phyloP scores from a whole-genome alignment of 805 yeast genomes.

The Ogataea minuta region DNA sequence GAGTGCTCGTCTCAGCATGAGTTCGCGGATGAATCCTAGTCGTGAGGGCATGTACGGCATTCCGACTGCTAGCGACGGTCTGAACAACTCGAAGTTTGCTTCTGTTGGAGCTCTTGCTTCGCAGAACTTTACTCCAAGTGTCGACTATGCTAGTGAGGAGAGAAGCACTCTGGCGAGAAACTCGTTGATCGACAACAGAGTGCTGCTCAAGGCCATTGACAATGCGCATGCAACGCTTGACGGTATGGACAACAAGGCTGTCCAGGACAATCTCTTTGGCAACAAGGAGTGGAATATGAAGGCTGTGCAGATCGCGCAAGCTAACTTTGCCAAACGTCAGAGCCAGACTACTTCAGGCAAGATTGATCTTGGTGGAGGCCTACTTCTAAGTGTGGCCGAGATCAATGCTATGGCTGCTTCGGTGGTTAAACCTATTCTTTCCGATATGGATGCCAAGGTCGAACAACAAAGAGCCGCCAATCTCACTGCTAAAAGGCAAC shows the following conservation, averaged over 20 bases:
- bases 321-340: slow-evolving; percentile 57
- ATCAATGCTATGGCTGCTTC: slow-evolving; percentile 76
- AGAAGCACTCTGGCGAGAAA: slow-evolving; percentile 38
- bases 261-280: slow-evolving; percentile 26
- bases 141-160: slow-evolving; percentile 44
- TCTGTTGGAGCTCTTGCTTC: slow-evolving; percentile 61
- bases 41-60: slow-evolving; percentile 35
- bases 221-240: slow-evolving; percentile 42
- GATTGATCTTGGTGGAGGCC: slow-evolving; percentile 85
- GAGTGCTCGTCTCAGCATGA: slow-evolving; percentile 33
- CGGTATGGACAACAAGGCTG: slow-evolving; percentile 26
- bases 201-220: slow-evolving; percentile 49
- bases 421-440: slow-evolving; percentile 79
- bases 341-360: slow-evolving; percentile 42
- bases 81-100: slow-evolving; percentile 47
- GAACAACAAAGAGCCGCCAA: slow-evolving; percentile 62
- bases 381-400: slow-evolving; percentile 70
- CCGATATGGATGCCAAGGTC: slow-evolving; percentile 70
- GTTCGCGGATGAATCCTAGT: slow-evolving; percentile 27
- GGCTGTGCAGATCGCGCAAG: slow-evolving; percentile 77
- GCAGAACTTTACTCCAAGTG: slow-evolving; percentile 34
- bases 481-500: slow-evolving; percentile 38
- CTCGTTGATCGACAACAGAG: slow-evolving; percentile 40
- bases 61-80: slow-evolving; percentile 39
- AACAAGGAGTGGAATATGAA: slow-evolving; percentile 50